Conservation (phyloP, 495 filamentous ascomycete genomes). For the Aspergillus hancockii region DNA sequence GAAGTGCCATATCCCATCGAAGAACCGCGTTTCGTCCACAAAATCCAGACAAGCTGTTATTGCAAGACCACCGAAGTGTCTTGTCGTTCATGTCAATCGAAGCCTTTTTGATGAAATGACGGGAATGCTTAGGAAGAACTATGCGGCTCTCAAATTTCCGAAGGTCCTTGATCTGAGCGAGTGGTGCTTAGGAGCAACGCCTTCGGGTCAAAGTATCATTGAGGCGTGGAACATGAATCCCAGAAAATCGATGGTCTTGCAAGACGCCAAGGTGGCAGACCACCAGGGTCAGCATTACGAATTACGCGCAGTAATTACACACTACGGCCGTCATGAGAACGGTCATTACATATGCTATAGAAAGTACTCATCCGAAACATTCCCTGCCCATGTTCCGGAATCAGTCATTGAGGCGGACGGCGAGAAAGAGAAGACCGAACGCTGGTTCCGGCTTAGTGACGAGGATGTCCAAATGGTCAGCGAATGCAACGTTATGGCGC, state of each 20-base stretch:
- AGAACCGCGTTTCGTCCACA: slow-evolving; percentile 65
- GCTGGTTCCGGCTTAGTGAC: slow-evolving; percentile 87
- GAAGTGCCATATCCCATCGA: slow-evolving; percentile 71
- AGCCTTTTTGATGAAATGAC: slow-evolving; percentile 85
- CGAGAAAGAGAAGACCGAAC: slow-evolving; percentile 39
- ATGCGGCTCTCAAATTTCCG: slow-evolving; percentile 75
- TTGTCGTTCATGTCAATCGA: slow-evolving; percentile 87
- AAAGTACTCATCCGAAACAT: slow-evolving; percentile 53
- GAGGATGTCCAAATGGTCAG: slow-evolving; percentile 74
- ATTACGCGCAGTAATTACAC: slow-evolving; percentile 81
- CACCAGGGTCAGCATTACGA: slow-evolving; percentile 64
- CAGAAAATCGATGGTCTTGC: slow-evolving; percentile 66
- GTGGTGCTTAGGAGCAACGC: slow-evolving; percentile 69
- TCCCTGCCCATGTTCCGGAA: slow-evolving; percentile 39
- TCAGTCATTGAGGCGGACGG: slow-evolving; percentile 37
- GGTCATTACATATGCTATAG: slow-evolving; percentile 95
- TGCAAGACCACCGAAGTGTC: slow-evolving; percentile 72
- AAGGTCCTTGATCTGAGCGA: slow-evolving; percentile 67
- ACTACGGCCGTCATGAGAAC: slow-evolving; percentile 88
- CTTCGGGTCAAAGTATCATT: slow-evolving; percentile 29
- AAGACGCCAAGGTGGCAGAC: slow-evolving; percentile 34
- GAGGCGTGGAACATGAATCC: slow-evolving; percentile 72
- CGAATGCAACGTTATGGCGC: slow-evolving; percentile 70
- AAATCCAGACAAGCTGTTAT: slow-evolving; percentile 90
- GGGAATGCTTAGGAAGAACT: slow-evolving; percentile 78